Percentiles rank a stretch among this genome's conserved stretches.
These are phyloP conservation scores for Chenopodium suecicum DNA, from an alignment of 148 eudicot genomes.

Conservation along the genomic window DNA sequence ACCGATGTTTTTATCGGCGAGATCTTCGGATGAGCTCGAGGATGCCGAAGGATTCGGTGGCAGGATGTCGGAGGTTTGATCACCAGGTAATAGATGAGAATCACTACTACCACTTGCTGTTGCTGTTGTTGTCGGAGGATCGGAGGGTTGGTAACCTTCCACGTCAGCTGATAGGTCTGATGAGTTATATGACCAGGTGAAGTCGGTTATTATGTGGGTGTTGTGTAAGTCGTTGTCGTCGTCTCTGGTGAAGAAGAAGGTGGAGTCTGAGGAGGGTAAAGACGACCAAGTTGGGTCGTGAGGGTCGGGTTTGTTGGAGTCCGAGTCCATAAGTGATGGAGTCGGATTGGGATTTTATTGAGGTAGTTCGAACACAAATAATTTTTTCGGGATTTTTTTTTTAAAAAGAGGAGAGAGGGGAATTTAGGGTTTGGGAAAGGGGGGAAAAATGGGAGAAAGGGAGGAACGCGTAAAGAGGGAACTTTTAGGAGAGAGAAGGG, in stretches of 20 bases:
- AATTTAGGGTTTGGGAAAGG: conserved; percentile 5
- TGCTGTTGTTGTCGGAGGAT: not conserved
- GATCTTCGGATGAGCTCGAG: conserved; percentile 75
- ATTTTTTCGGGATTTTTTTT: not conserved
- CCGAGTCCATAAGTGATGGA: conserved; percentile 22
- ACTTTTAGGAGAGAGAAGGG: conserved; percentile 9
- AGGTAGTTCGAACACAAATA: too few relatives aligned
- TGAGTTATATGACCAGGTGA: conserved; percentile 35
- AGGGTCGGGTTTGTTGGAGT: conserved; percentile 29
- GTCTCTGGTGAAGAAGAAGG: conserved; percentile 30
- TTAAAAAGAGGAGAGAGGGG: not conserved
- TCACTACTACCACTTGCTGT: not conserved
- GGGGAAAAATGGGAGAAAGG: not conserved
- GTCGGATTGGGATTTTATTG: not conserved
- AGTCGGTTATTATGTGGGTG: conserved; percentile 36
- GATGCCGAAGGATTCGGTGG: conserved; percentile 37
- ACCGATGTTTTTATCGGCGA: conserved; percentile 37
- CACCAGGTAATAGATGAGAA: not conserved
- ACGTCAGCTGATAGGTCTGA: not conserved
- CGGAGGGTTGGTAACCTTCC: conserved; percentile 24
- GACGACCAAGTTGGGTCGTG: conserved; percentile 35
- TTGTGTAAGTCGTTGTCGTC: not conserved
- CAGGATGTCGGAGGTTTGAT: conserved; percentile 19
- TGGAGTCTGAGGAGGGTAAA: not conserved
- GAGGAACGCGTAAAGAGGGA: conserved; percentile 26